Base-by-base conservation (phyloP, 176 grass and related monocot genomes). In the Tillandsia fasciculata region DNA sequence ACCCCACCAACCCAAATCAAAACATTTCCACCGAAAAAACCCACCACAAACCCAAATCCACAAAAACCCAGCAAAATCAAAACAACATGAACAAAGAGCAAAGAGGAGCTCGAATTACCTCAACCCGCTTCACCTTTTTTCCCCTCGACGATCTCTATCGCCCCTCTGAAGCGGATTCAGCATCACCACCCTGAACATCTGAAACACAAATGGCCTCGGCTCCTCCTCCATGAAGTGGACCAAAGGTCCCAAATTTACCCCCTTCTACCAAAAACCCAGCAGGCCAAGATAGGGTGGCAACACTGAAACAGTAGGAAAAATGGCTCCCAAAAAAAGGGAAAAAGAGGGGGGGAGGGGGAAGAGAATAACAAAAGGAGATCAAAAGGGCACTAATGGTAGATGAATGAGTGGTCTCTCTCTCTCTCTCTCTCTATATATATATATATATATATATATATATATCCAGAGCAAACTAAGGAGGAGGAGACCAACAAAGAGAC, bases 181-280 rank as follows among this genome's bases (percentile, higher is more conserved):
- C 56, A 61, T 61, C 56, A 61, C 56, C 4, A 61, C 56, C 10
- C 56, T 15, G 10, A 61, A 61, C 56, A 61, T 61, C 2, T 61
- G 56, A 61, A 61, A 61, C 56, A 17, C 56, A 61, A 61, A 61
- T 61, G 56, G 56, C 56, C 56, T 15, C 56, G 17, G 56, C n/a
- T 15, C 56, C 22, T 20, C 56, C 13, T 61, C 56, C 56, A 61
- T 61, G 11, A 20, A 20, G 22, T 9, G 17, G 10, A n/a, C 56
- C 15, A 23, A 61, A 61, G n/a, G 22, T 61, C 15, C 15, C 56
- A 61, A 61, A 5, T 61, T 17, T 61, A 18, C 17, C 56, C 56
- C 15, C 15, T 20, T 23, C 1, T n/a, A 15, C 17, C 15, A 61
- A 61, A 61, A 61, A 61, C 56, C 56, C 15, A 61, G 17, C 12